Conservation (phyloP, 1,284 basidiomycete genomes). For the Marasmius tenuissimus region DNA sequence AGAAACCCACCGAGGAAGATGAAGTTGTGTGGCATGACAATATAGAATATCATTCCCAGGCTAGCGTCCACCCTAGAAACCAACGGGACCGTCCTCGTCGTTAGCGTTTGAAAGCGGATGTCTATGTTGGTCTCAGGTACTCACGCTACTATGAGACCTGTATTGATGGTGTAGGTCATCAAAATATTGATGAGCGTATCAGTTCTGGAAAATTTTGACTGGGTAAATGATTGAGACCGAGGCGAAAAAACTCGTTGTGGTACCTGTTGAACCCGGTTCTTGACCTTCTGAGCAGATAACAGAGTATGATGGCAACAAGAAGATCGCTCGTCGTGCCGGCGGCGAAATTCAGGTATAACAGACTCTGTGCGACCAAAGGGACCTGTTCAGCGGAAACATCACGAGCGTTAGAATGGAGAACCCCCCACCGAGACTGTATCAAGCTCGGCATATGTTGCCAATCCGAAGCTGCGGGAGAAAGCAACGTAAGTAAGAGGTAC, state of each 20-base stretch:
- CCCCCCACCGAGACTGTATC: slow-evolving; percentile 34
- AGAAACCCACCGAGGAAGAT: slow-evolving; percentile 39
- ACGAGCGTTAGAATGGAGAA: neutral
- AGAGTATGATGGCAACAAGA: slow-evolving; percentile 41
- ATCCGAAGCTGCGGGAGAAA: slow-evolving; percentile 28
- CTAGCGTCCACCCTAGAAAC: slow-evolving; percentile 41
- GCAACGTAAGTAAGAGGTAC: slow-evolving; percentile 1
- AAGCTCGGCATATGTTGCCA: slow-evolving; percentile 33
- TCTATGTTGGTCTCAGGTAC: slow-evolving; percentile 18
- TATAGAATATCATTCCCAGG: slow-evolving; percentile 43
- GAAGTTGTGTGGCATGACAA: slow-evolving; percentile 48
- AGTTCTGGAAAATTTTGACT: slow-evolving; percentile 30
- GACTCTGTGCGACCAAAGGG: slow-evolving; percentile 25
- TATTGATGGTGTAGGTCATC: slow-evolving; percentile 47
- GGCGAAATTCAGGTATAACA: slow-evolving; percentile 43
- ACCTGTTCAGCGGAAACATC: neutral
- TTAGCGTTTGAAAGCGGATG: slow-evolving; percentile 7
- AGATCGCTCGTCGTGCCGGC: slow-evolving; percentile 41
- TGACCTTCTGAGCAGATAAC: slow-evolving; percentile 37
- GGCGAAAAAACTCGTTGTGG: neutral
- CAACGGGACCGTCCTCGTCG: slow-evolving; percentile 1
- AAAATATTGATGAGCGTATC: slow-evolving; percentile 42
- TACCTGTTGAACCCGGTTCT: slow-evolving; percentile 44
- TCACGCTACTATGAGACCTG: slow-evolving; percentile 52
- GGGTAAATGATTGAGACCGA: neutral